Base-by-base conservation (phyloP, 345 rosid species). In the Cardamine resedifolia region DNA sequence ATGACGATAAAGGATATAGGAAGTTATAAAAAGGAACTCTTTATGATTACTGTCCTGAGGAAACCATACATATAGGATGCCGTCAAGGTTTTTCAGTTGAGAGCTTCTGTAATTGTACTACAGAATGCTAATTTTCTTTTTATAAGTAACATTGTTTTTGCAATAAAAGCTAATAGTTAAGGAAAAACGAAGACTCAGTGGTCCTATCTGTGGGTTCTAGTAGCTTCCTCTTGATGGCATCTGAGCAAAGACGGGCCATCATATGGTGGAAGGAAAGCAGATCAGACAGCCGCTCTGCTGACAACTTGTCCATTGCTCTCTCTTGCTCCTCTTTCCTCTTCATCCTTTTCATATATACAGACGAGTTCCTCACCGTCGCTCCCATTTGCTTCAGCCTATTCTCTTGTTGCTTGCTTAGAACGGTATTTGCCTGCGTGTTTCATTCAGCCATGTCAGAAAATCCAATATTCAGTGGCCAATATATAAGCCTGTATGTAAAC, bases 321-420 rank as follows among this genome's bases (percentile, higher is more conserved):
- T 84, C 88, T 62, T 82, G 80, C 57, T 80, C 84, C 20, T 81
- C 83, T 18, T 80, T 81, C 78, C 70, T 63, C 60, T 76, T 84
- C 78, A 87, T 12, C 48, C 55, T 75, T 41, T 83, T 68, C 18
- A 73, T 65, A 68, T 80, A 85, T 34, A 71, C 70, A 7, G 75
- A 68, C 5, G 81, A 83, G 81, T 88, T 84, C 69, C 90, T 85
- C 69, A 88, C 90, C 4, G 90, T 88, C 0, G 87, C 92, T 6
- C 92, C 90, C 85, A 88, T 81, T 71, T 88, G 87, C 79, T 82
- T 81, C 73, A 88, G 70, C 84, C 92, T 81, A 0, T 75, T 85
- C 78, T 88, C 90, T 51, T 88, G 87, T 53, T 84, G 83, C 70
- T 78, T 61, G 73, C 88, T 85, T 77, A 83, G 57, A 3, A 65